Base-by-base conservation (phyloP, 2,329 filamentous ascomycete species). In the Aspergillus sp. region DNA sequence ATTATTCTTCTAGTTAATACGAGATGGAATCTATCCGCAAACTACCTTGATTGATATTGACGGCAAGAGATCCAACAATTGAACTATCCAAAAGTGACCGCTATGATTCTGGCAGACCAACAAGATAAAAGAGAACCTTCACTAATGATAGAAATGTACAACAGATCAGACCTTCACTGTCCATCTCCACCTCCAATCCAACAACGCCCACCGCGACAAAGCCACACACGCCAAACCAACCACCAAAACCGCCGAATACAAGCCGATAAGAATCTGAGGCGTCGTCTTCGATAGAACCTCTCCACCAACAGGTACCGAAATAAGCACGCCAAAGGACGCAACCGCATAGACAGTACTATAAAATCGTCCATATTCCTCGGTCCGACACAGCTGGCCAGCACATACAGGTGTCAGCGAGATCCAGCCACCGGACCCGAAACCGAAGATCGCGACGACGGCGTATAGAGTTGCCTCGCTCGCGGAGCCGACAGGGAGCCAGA, bases 371-470 rank as follows among this genome's bases (percentile, higher is more conserved):
- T 80, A 81, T 17, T 81, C 75, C 57, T 80, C 76, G 0, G 78
- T 73, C 4, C 76, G 70, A 55, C 79, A 81, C 0, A 80, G 71
- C 48, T 80, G 77, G 0, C 78, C 79, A 20, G 80, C 71, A 53
- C 80, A 82, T 0, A 80, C 79, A 45, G 70, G 61, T 5, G 74
- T 73, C 2, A 80, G 70, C 0, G 76, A 77, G n/a, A 82, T 67
- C 68, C 78, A 82, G 0, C 77, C 76, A 0, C 80, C 80, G 2
- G 77, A 80, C 0, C 78, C 78, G n/a, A 82, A 79, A 0, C 80
- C 80, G 66, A 80, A 82, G 0, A 82, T 61, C 0, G 76, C 78
- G 1, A 76, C 70, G 37, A 80, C 80, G 0, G 69, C 70, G 54
- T 80, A 81, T 2, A 82, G 62, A 0, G 75, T 77, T 0, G 65